These are phyloP conservation scores for Cystofilobasidium ferigula DNA, from an alignment of 768 basidiomycete genomes.

Conservation along the genomic window DNA sequence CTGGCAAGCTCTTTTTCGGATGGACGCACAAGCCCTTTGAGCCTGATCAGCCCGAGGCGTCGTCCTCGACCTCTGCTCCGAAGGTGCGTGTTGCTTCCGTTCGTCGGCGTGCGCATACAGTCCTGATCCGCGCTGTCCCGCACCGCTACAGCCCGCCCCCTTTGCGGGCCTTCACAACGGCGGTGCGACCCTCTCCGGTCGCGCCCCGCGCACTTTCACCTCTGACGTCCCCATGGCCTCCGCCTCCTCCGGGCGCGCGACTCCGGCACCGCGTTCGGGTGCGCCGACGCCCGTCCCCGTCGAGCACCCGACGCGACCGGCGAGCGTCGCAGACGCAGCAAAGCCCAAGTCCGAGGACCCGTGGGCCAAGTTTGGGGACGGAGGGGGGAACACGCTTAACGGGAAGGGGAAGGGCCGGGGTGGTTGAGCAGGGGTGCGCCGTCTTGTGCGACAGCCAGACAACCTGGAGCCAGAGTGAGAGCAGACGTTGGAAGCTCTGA, in stretches of 20 bases:
- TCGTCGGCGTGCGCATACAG: constrained; percentile 33
- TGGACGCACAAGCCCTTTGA: constrained; percentile 59
- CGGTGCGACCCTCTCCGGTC: constrained; percentile 23
- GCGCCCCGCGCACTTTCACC: constrained; percentile 14
- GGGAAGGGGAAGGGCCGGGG: constrained; percentile 3
- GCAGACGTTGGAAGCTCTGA: too few relatives aligned
- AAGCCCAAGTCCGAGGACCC: constrained; percentile 38
- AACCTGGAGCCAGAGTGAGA: background rate
- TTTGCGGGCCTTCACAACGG: constrained; percentile 13
- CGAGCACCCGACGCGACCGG: constrained; percentile 14
- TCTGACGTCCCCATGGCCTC: background rate
- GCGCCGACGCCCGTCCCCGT: constrained; percentile 7
- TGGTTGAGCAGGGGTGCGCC: background rate
- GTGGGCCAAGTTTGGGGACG: constrained; percentile 40
- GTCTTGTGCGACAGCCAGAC: too few relatives aligned
- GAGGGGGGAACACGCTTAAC: constrained; percentile 31
- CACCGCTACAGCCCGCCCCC: constrained; percentile 3
- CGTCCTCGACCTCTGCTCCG: constrained; percentile 27
- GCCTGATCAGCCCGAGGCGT: constrained; percentile 19
- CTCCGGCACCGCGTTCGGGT: constrained; percentile 2
- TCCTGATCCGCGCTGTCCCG: constrained; percentile 31
- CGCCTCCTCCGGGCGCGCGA: constrained; percentile 30
- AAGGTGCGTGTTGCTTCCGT: constrained; percentile 41
- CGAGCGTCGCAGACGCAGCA: constrained; percentile 29
- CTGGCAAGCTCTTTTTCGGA: constrained; percentile 93